Percentiles rank a stretch among this genome's conserved stretches.
Conservation (phyloP, 345 rosid genomes). For the Gynandropsis gynandra region DNA sequence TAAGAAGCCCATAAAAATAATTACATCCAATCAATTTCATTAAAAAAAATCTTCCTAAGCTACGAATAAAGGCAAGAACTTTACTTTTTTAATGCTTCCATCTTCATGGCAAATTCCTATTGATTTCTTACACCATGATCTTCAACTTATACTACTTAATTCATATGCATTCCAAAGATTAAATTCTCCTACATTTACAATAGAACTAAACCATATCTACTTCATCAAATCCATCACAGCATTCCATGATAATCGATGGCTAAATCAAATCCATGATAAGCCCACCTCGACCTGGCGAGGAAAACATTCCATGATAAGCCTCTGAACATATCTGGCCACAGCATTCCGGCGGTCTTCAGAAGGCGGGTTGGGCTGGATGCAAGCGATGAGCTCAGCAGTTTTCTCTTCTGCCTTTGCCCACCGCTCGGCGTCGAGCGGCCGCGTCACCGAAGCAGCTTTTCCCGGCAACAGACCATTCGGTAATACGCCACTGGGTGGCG, state of each 20-base stretch:
- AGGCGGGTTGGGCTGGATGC: conserved; percentile 78
- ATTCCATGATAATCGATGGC: no score
- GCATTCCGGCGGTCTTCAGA: conserved; percentile 84
- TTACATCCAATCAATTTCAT: no score
- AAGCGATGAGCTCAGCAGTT: conserved; percentile 68
- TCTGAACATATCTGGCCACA: conserved; percentile 72
- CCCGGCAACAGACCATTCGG: conserved; percentile 81
- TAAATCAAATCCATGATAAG: no score
- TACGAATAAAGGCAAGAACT: not conserved
- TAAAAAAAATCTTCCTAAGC: no score
- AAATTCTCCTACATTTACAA: no score
- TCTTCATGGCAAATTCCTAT: no score
- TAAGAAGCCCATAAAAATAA: no score
- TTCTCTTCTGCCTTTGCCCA: conserved; percentile 85
- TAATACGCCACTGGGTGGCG: conserved; percentile 49
- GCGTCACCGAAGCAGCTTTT: conserved; percentile 63
- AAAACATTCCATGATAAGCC: conserved; percentile 71
- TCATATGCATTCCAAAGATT: no score
- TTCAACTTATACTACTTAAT: no score
- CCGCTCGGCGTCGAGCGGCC: conserved; percentile 48
- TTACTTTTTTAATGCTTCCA: conserved; percentile 1
- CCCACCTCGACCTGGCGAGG: conserved; percentile 51
- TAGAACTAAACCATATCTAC: no score
- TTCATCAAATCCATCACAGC: no score
- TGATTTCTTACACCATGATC: no score